Evolutionary conservation across 768 basidiomycete genomes (phyloP).

Genomic region (Candolleomyces eurysporus): DNA sequence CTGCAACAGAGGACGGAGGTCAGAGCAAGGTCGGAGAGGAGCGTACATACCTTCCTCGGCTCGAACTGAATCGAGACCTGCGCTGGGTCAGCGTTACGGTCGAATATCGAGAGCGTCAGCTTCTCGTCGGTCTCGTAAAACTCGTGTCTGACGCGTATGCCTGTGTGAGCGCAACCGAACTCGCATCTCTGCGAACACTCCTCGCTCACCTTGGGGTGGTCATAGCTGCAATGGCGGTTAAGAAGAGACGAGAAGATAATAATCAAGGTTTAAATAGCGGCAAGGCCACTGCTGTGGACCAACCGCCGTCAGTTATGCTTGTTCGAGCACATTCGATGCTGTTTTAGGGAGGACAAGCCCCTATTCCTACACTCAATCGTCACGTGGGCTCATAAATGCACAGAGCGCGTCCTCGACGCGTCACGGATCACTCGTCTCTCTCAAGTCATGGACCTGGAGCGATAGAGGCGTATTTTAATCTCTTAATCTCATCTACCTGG

Average conservation of each 20-base stretch:
- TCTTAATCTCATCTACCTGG: background rate
- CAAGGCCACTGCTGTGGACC: background rate
- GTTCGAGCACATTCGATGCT: constrained; percentile 38
- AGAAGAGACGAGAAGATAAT: background rate
- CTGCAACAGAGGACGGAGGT: background rate
- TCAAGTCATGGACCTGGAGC: no score
- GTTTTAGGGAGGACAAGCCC: constrained; percentile 8
- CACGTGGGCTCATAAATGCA: constrained; percentile 16
- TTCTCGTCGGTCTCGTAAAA: constrained; percentile 85
- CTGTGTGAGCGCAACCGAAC: background rate
- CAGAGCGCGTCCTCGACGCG: background rate
- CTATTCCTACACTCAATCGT: background rate
- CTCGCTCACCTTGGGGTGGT: constrained; percentile 32
- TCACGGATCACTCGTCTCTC: background rate
- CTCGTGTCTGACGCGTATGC: constrained; percentile 56
- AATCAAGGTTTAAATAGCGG: no score
- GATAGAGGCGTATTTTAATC: background rate
- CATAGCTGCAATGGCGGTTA: constrained; percentile 9
- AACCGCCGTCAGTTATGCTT: background rate
- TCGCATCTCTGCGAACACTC: background rate
- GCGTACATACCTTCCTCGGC: constrained; percentile 52
- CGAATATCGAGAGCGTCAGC: constrained; percentile 73
- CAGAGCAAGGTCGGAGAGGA: background rate
- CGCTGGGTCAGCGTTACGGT: constrained; percentile 69
- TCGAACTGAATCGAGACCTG: constrained; percentile 62